phyloP scores from a whole-genome alignment of 352 stramenopile genomes.

The Pythium myriotylum region DNA sequence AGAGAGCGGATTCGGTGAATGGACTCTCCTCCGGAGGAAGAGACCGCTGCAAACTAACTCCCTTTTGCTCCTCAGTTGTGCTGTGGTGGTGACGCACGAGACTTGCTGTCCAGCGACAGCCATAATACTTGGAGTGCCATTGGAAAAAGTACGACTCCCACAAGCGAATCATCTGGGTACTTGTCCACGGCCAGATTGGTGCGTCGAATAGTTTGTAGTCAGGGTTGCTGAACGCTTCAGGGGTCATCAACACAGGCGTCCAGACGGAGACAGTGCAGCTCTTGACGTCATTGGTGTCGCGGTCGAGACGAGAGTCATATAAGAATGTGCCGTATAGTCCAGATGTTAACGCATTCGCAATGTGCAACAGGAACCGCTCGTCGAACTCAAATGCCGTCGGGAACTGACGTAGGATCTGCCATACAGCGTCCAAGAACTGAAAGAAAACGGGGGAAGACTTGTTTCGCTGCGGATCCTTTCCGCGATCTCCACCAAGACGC shows the following conservation, averaged over 20 bases:
- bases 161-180: constrained; percentile 74
- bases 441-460: constrained; percentile 87
- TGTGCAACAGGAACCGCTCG: constrained; percentile 77
- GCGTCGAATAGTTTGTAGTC: constrained; percentile 48
- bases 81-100: constrained; percentile 38
- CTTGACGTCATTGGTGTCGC: constrained; percentile 62
- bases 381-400: constrained; percentile 87
- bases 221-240: constrained; percentile 49
- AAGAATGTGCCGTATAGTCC: constrained; percentile 84
- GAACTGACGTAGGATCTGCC: constrained; percentile 85
- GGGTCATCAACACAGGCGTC: constrained; percentile 70
- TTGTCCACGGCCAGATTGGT: constrained; percentile 83
- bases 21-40: constrained; percentile 9
- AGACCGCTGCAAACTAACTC: not conserved
- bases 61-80: not conserved
- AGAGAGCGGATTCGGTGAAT: not conserved
- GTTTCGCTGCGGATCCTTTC: constrained; percentile 69
- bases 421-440: constrained; percentile 86
- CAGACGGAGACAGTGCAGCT: constrained; percentile 70
- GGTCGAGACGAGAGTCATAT: constrained; percentile 74
- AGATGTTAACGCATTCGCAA: constrained; percentile 80
- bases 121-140: constrained; percentile 84
- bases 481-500: constrained; percentile 67
- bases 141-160: constrained; percentile 89
- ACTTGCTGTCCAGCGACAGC: constrained; percentile 71